Evolutionary conservation across 176 grass and related monocot species (phyloP), one percentile per base, ranked within the genome.

Genomic region (Thalia dealbata): DNA sequence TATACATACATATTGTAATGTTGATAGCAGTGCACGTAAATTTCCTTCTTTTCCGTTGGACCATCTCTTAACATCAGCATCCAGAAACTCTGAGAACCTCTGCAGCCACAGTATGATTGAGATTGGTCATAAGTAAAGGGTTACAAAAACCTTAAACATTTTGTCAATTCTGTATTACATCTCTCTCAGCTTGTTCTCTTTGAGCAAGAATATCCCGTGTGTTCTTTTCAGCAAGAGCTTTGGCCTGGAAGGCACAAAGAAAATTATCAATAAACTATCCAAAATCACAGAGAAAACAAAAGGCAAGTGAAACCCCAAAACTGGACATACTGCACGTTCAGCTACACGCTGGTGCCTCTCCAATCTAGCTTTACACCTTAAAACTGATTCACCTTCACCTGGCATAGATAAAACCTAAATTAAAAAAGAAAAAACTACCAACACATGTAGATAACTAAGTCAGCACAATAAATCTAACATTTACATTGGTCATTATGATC

Each of bases 11-110:
- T 99, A 99, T 91, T 99, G 95, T 58, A 99, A 75, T 42, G 95
- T 99, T 12, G 95, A 99, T 3, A 99, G 81, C 81, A 99, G 78
- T 43, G 95, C 95, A 73, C 95, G 95, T 22, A 99, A 75, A 85
- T 99, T 99, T 87, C 95, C 95, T 91, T 93, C 87, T 88, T 99
- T 99, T 78, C 95, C 95, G 67, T 82, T 93, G 71, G 95, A 99
- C 95, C 95, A 99, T 93, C 95, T 80, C 85, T 88, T 99, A 68
- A 99, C 73, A 56, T 99, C 95, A 81, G 83, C 77, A 80, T 93
- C 95, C 75, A 99, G 85, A 52, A 83, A 84, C 85, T 99, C 95
- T 50, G 90, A 83, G 59, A 99, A 79, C 78, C 87, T 99, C 95
- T 99, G 87, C 56, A 86, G 43, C 38, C 66, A 80, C 76, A 71